phyloP scores from a whole-genome alignment of 148 eudicot genomes.

The Simmondsia chinensis region DNA sequence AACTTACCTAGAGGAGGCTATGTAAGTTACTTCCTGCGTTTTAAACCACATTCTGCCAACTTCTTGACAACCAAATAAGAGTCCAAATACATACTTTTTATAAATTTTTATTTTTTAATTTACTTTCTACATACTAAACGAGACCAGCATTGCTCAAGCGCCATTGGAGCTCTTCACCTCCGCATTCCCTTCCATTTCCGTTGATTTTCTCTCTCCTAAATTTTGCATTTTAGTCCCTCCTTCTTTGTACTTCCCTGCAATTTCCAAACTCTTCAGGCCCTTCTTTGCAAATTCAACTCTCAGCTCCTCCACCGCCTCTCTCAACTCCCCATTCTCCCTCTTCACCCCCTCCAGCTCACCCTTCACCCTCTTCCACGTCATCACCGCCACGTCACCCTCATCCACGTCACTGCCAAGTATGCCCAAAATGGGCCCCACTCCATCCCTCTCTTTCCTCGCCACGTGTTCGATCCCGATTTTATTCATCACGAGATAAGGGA shows the following conservation, averaged over 20 bases:
- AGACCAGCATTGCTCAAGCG: too few relatives aligned
- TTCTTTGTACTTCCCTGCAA: too few relatives aligned
- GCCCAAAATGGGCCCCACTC: constrained; percentile 1
- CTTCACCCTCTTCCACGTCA: constrained; percentile 52
- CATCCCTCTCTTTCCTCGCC: constrained; percentile 23
- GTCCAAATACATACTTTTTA: too few relatives aligned
- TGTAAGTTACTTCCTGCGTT: too few relatives aligned
- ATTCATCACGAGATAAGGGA: constrained; percentile 52
- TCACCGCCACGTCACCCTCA: constrained; percentile 6
- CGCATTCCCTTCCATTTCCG: constrained; percentile 5
- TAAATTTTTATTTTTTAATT: too few relatives aligned
- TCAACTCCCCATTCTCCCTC: constrained; percentile 52
- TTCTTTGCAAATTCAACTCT: constrained; percentile 39
- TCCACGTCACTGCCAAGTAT: constrained; percentile 1
- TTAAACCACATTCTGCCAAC: too few relatives aligned
- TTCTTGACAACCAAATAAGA: too few relatives aligned
- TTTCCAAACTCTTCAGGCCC: constrained; percentile 1
- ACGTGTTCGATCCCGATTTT: constrained; percentile 80
- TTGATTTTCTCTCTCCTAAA: constrained; percentile 14
- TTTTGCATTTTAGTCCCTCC: too few relatives aligned
- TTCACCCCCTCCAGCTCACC: constrained; percentile 49
- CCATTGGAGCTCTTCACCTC: too few relatives aligned
- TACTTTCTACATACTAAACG: too few relatives aligned
- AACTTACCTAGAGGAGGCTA: too few relatives aligned
- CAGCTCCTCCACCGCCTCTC: constrained; percentile 51